phyloP scores from a whole-genome alignment of 1,284 basidiomycete species.

The Naganishia sp. region DNA sequence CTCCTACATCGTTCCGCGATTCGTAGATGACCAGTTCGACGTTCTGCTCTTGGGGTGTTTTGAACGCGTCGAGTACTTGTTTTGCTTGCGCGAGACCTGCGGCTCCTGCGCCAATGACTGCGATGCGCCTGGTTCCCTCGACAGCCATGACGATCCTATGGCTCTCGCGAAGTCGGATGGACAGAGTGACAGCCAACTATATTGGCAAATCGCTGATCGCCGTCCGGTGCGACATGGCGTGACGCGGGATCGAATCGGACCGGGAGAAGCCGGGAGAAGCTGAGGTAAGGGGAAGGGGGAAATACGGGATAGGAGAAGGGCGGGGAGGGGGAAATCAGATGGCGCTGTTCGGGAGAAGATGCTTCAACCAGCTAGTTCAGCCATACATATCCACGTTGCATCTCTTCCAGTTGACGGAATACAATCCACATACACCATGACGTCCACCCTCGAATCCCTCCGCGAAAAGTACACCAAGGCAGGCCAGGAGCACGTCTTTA shows the following conservation, averaged over 20 bases:
- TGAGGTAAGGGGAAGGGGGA: neutral
- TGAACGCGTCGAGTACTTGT: conserved; percentile 48
- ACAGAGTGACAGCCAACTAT: too few relatives aligned
- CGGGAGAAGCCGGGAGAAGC: neutral
- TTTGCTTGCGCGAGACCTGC: conserved; percentile 53
- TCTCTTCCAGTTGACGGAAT: neutral
- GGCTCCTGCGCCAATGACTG: conserved; percentile 55
- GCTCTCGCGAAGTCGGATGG: neutral
- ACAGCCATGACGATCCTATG: neutral
- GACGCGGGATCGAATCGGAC: conserved; percentile 1
- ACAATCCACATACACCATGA: conserved; percentile 5
- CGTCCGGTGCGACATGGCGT: neutral
- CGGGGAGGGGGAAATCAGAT: neutral
- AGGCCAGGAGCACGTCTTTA: conserved; percentile 83
- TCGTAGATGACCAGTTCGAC: conserved; percentile 38
- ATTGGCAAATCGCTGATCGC: neutral
- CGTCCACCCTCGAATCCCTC: conserved; percentile 9
- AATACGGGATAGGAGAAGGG: neutral
- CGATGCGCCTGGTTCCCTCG: conserved; percentile 39
- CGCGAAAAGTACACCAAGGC: conserved; percentile 10
- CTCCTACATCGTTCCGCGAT: conserved; percentile 42
- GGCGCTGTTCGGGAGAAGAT: conserved; percentile 8
- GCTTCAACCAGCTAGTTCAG: neutral
- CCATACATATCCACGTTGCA: neutral
- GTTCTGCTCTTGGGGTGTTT: neutral